phyloP scores from a whole-genome alignment of 352 stramenopile genomes.

The Phytophthora capsici region DNA sequence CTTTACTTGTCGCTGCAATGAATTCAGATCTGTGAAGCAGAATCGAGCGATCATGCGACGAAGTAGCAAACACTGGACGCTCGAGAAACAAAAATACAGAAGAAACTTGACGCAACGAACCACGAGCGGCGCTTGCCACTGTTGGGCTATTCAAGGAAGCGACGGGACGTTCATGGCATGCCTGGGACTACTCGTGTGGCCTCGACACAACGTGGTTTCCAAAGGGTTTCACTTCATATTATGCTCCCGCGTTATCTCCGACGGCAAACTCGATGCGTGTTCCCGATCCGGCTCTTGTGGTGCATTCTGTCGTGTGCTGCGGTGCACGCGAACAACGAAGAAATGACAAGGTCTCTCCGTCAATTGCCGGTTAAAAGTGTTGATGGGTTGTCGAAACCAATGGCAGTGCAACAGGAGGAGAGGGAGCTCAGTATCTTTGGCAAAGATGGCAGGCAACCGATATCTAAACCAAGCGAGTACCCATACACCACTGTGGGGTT shows the following conservation, averaged over 20 bases:
- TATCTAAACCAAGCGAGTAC: constrained; percentile 44
- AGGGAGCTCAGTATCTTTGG: constrained; percentile 57
- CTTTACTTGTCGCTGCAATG: constrained; percentile 5
- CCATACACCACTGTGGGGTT: constrained; percentile 65
- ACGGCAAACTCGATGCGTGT: constrained; percentile 6
- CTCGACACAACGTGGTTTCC: constrained; percentile 20
- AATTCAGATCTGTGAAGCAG: too few species aligned
- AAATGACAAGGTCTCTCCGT: constrained; percentile 14
- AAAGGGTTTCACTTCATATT: constrained; percentile 7
- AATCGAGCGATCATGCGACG: constrained; percentile 18
- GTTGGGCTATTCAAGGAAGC: constrained; percentile 29
- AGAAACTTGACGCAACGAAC: constrained; percentile 30
- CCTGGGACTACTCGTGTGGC: constrained; percentile 10
- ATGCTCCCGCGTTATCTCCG: constrained; percentile 4
- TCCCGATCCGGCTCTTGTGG: constrained; percentile 8
- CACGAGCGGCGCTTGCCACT: constrained; percentile 6
- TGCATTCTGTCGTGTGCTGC: constrained; percentile 10
- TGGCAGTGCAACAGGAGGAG: constrained; percentile 1
- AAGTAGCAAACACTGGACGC: constrained; percentile 5
- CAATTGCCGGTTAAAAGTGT: constrained; percentile 5
- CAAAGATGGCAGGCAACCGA: constrained; percentile 42
- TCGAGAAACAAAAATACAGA: constrained; percentile 29
- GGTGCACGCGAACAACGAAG: neutral
- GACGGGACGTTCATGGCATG: constrained; percentile 6
- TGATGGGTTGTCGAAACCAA: neutral